Base-by-base conservation (phyloP, 768 basidiomycete species). In the Termitomyces sp. region DNA sequence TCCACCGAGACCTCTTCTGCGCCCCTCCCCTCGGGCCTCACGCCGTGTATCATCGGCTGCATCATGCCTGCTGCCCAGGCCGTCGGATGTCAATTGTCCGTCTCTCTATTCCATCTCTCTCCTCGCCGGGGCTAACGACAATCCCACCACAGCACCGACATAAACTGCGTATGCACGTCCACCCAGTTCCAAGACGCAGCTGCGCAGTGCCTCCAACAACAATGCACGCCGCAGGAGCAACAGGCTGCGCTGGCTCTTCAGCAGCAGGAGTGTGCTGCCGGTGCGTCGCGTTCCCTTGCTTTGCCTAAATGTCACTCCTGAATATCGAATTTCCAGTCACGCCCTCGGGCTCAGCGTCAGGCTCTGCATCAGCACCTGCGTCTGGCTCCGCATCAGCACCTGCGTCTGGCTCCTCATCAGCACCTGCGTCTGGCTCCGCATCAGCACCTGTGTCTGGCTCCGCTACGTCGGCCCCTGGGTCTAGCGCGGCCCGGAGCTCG, bases 131-230 rank as follows among this genome's bases (percentile, higher is more conserved):
- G 14, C 33, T 37, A 5, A 54, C 18, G 4, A 7, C 10, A 44
- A 24, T 7, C 6, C 22, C 42, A 12, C 10, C 16, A 42, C 40
- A 64, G 61, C 53, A 43, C 62, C 27, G 49, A 68, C 32, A 0
- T 43, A 8, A 0, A 47, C 3, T 68, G 67, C 47, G 44, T 68
- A 10, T 68, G 67, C 53, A 34, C 53, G 1, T 62, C 53, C 1
- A 5, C 39, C 4, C 52, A 62, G 36, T 68, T 65, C 66, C 61
- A 67, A 33, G 42, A 32, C 3, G 58, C 60, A 20, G 66, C 65
- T n/a, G n/a, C 18, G 0, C n/a, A 50, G 9, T 68, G 67, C 44
- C 42, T 68, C 5, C 8, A 39, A 27, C 7, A 43, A 5, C 20
- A 61, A 12, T 65, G 67, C 46, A 54, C 67, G 2, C 5, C 33